These are phyloP conservation scores for Monilinia aucupariae DNA, from an alignment of 2,329 filamentous ascomycete species.

Conservation along the genomic window DNA sequence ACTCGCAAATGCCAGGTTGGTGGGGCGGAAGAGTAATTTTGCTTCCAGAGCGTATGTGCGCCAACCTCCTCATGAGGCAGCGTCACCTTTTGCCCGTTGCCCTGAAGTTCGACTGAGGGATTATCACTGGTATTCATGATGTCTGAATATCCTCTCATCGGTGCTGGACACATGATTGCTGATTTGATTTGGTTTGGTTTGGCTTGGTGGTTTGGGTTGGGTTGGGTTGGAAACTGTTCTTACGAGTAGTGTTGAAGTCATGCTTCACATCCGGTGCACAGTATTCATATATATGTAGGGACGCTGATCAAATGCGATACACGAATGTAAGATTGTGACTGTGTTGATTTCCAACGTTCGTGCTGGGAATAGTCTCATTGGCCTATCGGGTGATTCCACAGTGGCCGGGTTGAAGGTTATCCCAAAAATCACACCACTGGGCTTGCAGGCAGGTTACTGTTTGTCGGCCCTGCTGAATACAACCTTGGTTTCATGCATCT, in stretches of 20 bases:
- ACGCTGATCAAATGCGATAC: too few relatives aligned
- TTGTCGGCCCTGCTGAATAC: background rate
- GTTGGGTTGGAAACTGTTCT: background rate
- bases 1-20: conserved; percentile 28
- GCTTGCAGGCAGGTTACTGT: background rate
- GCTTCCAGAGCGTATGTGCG: conserved; percentile 26
- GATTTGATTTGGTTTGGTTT: background rate
- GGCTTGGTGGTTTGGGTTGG: background rate
- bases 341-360: background rate
- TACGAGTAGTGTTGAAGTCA: too few relatives aligned
- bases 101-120: background rate
- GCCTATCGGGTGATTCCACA: background rate
- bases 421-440: background rate
- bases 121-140: conserved; percentile 13
- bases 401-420: background rate
- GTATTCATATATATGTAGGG: background rate
- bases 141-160: conserved; percentile 13
- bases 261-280: background rate
- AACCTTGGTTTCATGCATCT: background rate
- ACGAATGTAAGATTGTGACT: too few relatives aligned
- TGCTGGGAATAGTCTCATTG: background rate
- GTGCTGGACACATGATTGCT: background rate
- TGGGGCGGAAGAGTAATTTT: conserved; percentile 11
- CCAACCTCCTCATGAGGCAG: conserved; percentile 16
- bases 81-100: conserved; percentile 25